Evolutionary conservation across 169 alveolate genomes (phyloP).

Genomic region (Babesia caballi): DNA sequence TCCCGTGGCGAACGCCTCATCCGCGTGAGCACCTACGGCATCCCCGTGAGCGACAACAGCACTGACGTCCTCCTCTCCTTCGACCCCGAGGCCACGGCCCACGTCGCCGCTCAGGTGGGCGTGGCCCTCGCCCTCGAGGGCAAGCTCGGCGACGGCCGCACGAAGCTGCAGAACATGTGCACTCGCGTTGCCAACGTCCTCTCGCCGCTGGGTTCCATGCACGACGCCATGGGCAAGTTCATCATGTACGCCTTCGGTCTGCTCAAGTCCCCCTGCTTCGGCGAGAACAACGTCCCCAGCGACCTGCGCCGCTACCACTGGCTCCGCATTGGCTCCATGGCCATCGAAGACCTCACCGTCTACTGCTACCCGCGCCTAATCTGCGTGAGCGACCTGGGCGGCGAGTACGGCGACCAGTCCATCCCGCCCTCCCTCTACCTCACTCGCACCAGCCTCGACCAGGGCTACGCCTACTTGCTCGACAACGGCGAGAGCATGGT

Average conservation of each 20-base stretch:
- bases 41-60: conserved; percentile 89
- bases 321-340: conserved; percentile 73
- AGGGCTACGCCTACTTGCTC: conserved; percentile 83
- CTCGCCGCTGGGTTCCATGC: conserved; percentile 59
- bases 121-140: conserved; percentile 66
- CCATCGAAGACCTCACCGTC: conserved; percentile 72
- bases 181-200: conserved; percentile 44
- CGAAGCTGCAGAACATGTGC: conserved; percentile 74
- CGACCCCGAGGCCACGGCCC: conserved; percentile 77
- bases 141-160: conserved; percentile 81
- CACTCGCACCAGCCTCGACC: conserved; percentile 79
- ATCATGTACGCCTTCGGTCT: conserved; percentile 79
- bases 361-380: conserved; percentile 83
- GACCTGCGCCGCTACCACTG: conserved; percentile 80
- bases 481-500: conserved; percentile 86
- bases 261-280: conserved; percentile 78
- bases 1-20: conserved; percentile 97
- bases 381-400: conserved; percentile 67
- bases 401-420: conserved; percentile 39
- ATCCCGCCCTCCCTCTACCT: conserved; percentile 69
- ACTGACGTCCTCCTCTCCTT: conserved; percentile 71
- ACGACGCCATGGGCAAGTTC: conserved; percentile 52
- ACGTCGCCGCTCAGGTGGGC: conserved; percentile 72
- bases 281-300: conserved; percentile 78
- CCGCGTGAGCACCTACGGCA: conserved; percentile 91